A percentile compares a stretch with the other conserved stretches of the same genome.
Conservation (phyloP, 495 filamentous ascomycete genomes). For the Terfezia boudieri region DNA sequence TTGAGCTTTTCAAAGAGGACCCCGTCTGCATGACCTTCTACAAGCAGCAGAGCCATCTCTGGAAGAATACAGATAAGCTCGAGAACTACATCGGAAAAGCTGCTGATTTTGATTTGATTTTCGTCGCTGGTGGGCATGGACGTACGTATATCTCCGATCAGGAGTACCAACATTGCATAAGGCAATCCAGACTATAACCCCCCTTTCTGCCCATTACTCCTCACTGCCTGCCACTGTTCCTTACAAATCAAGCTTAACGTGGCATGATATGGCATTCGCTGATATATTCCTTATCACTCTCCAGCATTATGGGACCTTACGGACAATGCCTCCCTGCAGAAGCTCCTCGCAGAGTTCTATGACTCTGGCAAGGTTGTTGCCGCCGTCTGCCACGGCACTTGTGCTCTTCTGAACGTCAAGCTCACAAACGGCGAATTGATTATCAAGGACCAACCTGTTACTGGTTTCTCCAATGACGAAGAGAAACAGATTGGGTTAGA, state of each 20-base stretch:
- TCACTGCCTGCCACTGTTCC: no score
- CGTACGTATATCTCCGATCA: slow-evolving; percentile 24
- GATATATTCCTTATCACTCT: no score
- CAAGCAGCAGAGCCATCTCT: slow-evolving; percentile 29
- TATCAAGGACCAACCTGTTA: slow-evolving; percentile 34
- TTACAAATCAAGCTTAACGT: no score
- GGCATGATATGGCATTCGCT: no score
- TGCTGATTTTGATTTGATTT: slow-evolving; percentile 43
- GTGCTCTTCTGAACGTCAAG: slow-evolving; percentile 36
- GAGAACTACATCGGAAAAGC: slow-evolving; percentile 28
- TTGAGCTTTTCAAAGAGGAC: slow-evolving; percentile 38
- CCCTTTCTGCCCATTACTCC: background rate
- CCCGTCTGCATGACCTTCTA: slow-evolving; percentile 29
- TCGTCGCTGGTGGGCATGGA: slow-evolving; percentile 59
- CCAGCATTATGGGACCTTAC: no score
- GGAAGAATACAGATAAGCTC: slow-evolving; percentile 39
- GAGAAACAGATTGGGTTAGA: slow-evolving; percentile 32
- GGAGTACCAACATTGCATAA: background rate
- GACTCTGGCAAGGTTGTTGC: slow-evolving; percentile 36
- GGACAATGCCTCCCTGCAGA: no score
- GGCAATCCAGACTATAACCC: background rate
- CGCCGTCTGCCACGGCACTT: slow-evolving; percentile 49
- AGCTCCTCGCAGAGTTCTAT: slow-evolving; percentile 32
- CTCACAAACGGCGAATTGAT: slow-evolving; percentile 28
- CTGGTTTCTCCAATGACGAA: slow-evolving; percentile 47